Base-by-base conservation (phyloP, 2,329 filamentous ascomycete genomes). In the Neodidymelliopsis sp. region DNA sequence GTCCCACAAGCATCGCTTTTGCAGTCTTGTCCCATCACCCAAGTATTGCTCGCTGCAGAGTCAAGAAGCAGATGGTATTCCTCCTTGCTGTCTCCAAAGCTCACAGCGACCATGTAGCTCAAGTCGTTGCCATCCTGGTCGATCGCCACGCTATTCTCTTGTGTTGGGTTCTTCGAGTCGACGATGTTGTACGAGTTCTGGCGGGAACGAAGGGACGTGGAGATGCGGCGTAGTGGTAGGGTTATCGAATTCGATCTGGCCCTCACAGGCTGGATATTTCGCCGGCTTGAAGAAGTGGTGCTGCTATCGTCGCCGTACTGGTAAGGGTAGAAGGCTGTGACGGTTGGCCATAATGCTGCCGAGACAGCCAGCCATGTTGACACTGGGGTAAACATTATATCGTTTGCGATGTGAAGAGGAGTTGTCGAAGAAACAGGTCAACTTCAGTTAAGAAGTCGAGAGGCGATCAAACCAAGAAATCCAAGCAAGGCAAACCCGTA, bases 11-110 rank as follows among this genome's bases (percentile, higher is more conserved):
- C 82, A 18, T 79, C 71, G 3, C 84, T 84, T 12, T 71, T 79
- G 75, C 91, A 96, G 44, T 80, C 75, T 12, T 84, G 77, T 22
- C 86, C 83, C 84, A 94, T 94, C 15, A 96, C 84, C 91, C 91
- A 96, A 10, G 87, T 91, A 49, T 89, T 90, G 13, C 79, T 76
- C 11, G 80, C 79, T 6, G 80, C 81, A 1, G 80, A 80, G 62
- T 84, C 81, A 11, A 84, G 62, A 43, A 83, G 66, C 66, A 84
- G 73, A 65, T 78, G 78, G 70, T 82, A 81, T 34, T 76, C 70
- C 59, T 81, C 72, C 27, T 74, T 72, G 49, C 77, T 72, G 11
- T 75, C 77, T 4, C 81, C 81, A 49, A 84, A 74, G 6, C 72
- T 73, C 29, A 82, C 71, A 2, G 72, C 69, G 3, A 78, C 74